Base-by-base conservation (phyloP, 2,329 filamentous ascomycete genomes). In the Cytospora piceicola region DNA sequence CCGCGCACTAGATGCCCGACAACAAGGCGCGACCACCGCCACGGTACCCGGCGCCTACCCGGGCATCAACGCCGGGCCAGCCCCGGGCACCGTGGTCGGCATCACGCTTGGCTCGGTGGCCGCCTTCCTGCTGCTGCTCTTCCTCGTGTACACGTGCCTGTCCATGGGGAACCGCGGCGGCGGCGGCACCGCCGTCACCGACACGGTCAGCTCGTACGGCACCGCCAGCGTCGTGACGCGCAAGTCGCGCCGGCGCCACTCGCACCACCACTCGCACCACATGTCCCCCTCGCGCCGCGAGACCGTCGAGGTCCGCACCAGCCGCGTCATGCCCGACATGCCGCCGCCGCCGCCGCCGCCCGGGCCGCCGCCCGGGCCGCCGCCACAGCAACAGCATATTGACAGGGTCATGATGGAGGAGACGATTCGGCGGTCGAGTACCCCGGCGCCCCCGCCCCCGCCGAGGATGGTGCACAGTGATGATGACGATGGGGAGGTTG, bases 91-190 rank as follows among this genome's bases (percentile, higher is more conserved):
- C 17, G 75, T 81, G 11, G 75, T 76, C 72, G 74, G 75, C 74
- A 75, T 83, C 68, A 73, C 71, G 8, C 72, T 78, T 27, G 77
- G 77, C 52, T 77, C 78, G 29, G 80, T 71, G 79, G 88, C 20
- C 84, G 77, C 73, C 15, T 78, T 78, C 57, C 64, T 77, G 30
- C 70, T 78, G 11, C 58, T 77, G 1, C 69, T 77, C n/a, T 75
- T 69, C 60, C 70, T 78, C 5, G 24, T 77, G 55, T 77, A 77
- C 69, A 69, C 67, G 49, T 73, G 72, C 68, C 67, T 76, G 69
- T 74, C 74, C 68, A 30, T 74, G 7, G 75, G 73, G 68, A 71
- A 72, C 63, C 67, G 68, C 54, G 24, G 11, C 42, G n/a, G 3
- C 20, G 34, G 32, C 32, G 32, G 32, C 34, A 36, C 34, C 9